A percentile compares a stretch with the other conserved stretches of the same genome.
These are phyloP conservation scores for Tetrapyrgos nigripes DNA, from an alignment of 1,284 basidiomycete species.

Conservation along the genomic window DNA sequence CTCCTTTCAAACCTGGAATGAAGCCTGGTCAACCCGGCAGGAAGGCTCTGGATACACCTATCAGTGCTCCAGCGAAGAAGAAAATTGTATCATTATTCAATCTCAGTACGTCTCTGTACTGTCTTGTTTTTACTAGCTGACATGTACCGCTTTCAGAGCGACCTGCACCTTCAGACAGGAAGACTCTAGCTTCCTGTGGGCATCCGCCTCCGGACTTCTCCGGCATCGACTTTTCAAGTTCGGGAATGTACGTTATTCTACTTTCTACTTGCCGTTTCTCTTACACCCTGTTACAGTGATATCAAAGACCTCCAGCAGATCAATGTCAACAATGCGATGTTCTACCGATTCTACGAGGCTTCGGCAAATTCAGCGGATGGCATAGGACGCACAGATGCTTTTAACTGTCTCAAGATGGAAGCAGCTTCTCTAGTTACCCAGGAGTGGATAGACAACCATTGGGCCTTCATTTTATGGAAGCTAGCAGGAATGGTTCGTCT, in stretches of 20 bases:
- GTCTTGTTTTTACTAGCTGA: background rate
- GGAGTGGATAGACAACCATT: conserved; percentile 93
- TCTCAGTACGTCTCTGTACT: conserved; percentile 46
- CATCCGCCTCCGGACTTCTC: conserved; percentile 65
- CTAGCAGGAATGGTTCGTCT: conserved; percentile 82
- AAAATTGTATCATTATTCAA: conserved; percentile 43
- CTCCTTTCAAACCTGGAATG: conserved; percentile 73
- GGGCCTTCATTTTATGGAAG: conserved; percentile 93
- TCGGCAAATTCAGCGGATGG: no score
- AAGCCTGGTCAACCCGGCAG: conserved; percentile 59
- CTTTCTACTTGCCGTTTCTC: conserved; percentile 7
- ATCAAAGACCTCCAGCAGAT: conserved; percentile 63
- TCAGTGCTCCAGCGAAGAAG: conserved; percentile 7
- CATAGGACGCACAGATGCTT: conserved; percentile 61
- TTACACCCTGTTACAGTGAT: conserved; percentile 46
- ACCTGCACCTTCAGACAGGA: conserved; percentile 45
- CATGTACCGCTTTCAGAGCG: conserved; percentile 39
- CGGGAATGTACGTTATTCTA: conserved; percentile 64
- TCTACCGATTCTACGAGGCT: conserved; percentile 73
- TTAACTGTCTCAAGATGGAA: conserved; percentile 53
- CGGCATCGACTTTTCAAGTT: conserved; percentile 53
- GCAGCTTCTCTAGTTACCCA: conserved; percentile 71
- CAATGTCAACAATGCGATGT: conserved; percentile 61
- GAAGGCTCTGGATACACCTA: background rate
- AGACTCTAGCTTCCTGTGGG: conserved; percentile 54